A percentile compares a stretch with the other conserved stretches of the same genome.
Conservation (phyloP, 2,329 filamentous ascomycete genomes). For the Fusarium sp. region DNA sequence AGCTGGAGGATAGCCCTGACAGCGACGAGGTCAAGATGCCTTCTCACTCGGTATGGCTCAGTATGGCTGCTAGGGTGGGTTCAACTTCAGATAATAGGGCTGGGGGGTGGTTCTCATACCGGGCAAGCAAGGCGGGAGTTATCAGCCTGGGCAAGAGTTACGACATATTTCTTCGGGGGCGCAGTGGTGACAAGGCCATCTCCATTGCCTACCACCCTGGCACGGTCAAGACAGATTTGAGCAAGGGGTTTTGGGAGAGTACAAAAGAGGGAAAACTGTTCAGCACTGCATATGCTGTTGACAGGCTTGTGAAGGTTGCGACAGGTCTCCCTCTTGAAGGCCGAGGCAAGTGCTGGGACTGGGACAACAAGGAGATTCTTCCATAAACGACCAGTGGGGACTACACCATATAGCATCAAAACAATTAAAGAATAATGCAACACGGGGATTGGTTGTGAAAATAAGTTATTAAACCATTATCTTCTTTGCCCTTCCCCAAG, state of each 20-base stretch:
- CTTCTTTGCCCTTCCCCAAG: conserved; percentile 31
- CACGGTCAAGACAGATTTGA: conserved; percentile 82
- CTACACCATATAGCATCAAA: background rate
- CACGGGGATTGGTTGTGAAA: background rate
- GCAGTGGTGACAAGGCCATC: conserved; percentile 72
- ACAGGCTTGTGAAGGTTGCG: conserved; percentile 72
- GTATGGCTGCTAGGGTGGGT: conserved; percentile 83
- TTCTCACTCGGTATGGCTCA: conserved; percentile 72
- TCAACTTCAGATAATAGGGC: conserved; percentile 77
- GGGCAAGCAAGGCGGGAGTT: conserved; percentile 80
- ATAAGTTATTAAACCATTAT: conserved; percentile 41
- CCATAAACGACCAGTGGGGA: conserved; percentile 3
- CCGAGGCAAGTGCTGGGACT: conserved; percentile 76
- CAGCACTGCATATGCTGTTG: conserved; percentile 73
- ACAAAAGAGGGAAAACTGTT: conserved; percentile 74
- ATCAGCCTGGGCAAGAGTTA: conserved; percentile 78
- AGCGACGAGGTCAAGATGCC: conserved; percentile 55
- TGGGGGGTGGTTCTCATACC: conserved; percentile 87
- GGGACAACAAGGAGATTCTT: conserved; percentile 70
- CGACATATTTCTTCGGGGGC: conserved; percentile 72
- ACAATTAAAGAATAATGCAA: background rate
- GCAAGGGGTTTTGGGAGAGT: conserved; percentile 76
- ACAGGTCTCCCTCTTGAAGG: conserved; percentile 61
- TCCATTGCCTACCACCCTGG: conserved; percentile 82
- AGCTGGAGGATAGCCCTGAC: conserved; percentile 47